phyloP scores from a whole-genome alignment of 768 basidiomycete genomes.

The Pleurotus giganteus region DNA sequence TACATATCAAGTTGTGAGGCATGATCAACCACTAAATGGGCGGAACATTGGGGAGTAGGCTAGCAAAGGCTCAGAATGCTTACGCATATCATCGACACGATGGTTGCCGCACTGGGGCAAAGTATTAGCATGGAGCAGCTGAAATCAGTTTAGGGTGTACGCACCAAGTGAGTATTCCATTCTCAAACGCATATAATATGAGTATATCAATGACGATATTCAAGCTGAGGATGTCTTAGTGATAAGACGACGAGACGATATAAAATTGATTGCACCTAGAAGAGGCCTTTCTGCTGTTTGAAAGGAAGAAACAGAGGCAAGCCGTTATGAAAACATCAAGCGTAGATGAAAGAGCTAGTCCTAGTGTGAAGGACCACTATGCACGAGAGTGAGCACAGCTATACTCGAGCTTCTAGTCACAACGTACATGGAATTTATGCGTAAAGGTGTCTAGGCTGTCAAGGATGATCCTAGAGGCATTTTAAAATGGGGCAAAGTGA shows the following conservation, averaged over 20 bases:
- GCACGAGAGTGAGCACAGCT: not conserved
- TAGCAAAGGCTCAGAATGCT: conserved; percentile 12
- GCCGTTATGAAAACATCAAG: conserved; percentile 50
- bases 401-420: not conserved
- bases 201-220: conserved; percentile 45
- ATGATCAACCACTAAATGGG: conserved; percentile 42
- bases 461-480: conserved; percentile 29
- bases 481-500: not conserved
- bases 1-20: conserved; percentile 42
- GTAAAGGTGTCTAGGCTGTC: conserved; percentile 22
- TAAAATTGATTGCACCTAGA: conserved; percentile 27
- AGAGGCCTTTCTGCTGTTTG: conserved; percentile 35
- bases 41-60: not conserved
- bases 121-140: not conserved
- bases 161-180: conserved; percentile 48
- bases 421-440: conserved; percentile 17
- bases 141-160: not conserved
- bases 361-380: conserved; percentile 51
- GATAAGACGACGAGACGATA: not conserved
- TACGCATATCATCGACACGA: conserved; percentile 47
- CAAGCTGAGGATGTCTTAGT: conserved; percentile 27
- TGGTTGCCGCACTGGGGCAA: conserved; percentile 34
- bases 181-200: conserved; percentile 53
- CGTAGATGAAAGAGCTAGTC: conserved; percentile 45
- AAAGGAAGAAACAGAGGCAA: conserved; percentile 41